These are phyloP conservation scores for Royoungia palumana DNA, from an alignment of 768 basidiomycete species.

Conservation along the genomic window DNA sequence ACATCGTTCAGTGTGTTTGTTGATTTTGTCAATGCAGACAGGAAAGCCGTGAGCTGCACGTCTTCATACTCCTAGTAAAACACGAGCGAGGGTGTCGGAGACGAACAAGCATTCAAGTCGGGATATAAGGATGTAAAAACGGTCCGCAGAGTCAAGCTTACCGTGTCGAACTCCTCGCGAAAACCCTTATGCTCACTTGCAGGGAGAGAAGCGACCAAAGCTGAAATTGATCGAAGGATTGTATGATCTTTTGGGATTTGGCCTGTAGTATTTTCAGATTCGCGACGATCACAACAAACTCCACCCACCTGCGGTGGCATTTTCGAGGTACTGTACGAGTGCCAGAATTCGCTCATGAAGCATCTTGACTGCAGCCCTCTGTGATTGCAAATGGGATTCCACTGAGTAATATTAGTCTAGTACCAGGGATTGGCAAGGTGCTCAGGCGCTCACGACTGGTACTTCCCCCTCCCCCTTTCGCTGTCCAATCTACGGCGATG, in stretches of 20 bases:
- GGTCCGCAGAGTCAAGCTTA: conserved; percentile 35
- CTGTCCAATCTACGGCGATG: conserved; percentile 96
- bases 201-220: conserved; percentile 84
- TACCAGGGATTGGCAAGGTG: background rate
- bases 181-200: conserved; percentile 82
- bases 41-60: conserved; percentile 86
- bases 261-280: conserved; percentile 40
- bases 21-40: conserved; percentile 86
- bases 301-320: conserved; percentile 65
- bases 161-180: conserved; percentile 85
- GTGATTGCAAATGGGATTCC: conserved; percentile 85
- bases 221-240: conserved; percentile 78
- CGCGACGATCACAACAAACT: background rate
- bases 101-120: background rate
- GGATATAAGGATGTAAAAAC: background rate
- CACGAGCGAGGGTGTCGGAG: conserved; percentile 1
- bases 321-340: conserved; percentile 82
- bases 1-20: conserved; percentile 88
- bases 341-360: conserved; percentile 85
- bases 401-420: conserved; percentile 46
- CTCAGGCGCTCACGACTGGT: conserved; percentile 60
- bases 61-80: conserved; percentile 84
- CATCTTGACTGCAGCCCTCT: conserved; percentile 96
- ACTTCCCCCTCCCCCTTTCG: conserved; percentile 78
- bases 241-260: conserved; percentile 74